These are phyloP conservation scores for Penstemon barbatus DNA, from an alignment of 257 asterid species.

Conservation along the genomic window DNA sequence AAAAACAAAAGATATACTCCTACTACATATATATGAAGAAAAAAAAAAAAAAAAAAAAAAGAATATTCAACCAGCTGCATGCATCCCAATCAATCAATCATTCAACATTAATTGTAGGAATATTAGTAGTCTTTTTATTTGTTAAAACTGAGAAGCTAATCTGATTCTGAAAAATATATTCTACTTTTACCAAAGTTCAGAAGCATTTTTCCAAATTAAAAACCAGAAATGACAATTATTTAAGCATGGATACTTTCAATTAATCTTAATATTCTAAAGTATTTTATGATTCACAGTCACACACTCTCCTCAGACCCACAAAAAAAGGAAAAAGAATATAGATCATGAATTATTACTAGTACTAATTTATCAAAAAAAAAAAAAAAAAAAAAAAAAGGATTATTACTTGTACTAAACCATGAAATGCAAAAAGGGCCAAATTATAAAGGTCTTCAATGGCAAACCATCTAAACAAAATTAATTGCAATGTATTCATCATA, in stretches of 20 bases:
- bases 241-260: conserved; percentile 20
- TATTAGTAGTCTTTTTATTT: background rate
- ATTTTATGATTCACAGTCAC: conserved; percentile 12
- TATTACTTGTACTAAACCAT: too few species aligned
- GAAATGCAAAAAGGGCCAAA: background rate
- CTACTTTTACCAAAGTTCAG: conserved; percentile 28
- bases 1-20: conserved; percentile 5
- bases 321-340: conserved; percentile 8
- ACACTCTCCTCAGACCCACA: conserved; percentile 3
- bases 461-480: conserved; percentile 7
- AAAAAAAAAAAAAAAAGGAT: too few species aligned
- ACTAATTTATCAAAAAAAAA: background rate
- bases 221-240: conserved; percentile 28
- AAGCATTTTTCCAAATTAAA: background rate
- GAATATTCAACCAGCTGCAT: background rate
- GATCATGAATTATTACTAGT: conserved; percentile 21
- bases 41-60: too few species aligned
- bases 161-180: background rate
- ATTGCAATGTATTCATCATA: conserved; percentile 7
- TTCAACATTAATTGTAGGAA: too few species aligned
- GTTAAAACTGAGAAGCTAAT: conserved; percentile 11
- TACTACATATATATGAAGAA: too few species aligned
- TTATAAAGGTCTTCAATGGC: conserved; percentile 16
- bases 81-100: background rate
- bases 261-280: conserved; percentile 16